Evolutionary conservation across 192 early-diverging fungal species (phyloP), one percentile per base, ranked within the genome.

Genomic region (Coemansia sp.): DNA sequence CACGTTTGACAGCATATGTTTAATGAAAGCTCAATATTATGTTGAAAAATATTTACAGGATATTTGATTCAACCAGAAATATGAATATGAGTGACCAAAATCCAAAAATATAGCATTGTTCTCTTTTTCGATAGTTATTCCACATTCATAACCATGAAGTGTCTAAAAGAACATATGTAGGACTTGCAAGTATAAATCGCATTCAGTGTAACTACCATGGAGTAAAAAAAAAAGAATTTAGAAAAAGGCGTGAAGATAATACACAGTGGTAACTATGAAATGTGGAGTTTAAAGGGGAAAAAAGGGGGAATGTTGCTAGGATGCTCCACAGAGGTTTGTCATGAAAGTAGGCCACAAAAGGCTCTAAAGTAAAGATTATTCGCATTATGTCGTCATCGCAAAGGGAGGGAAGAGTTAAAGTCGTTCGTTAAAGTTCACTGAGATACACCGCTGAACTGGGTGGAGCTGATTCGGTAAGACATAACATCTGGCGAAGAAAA

Each of bases 11-110:
- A 27, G 27, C 27, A 27, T 1, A 27, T 27, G 27, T 27, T 27
- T 6, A 54, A 14, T 9, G 70, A 85, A 84, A 21, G 92, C 92
- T 0, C 89, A 85, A 69, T 75, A 90, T 42, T 27, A 27, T 27
- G 27, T 85, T 5, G 70, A 59, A 22, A 11, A 32, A 46, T 59
- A 46, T 29, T 51, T 72, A 63, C 63, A 71, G 55, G 70, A 72
- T n/a, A 30, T 51, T 29, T 63, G 33, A 36, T 36, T 10, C 33
- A 36, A 27, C 27, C 27, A 27, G 27, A 27, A 27, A 27, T 27
- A 27, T 27, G 27, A 27, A 27, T 27, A 27, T 27, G 27, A 27
- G 27, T 27, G 1, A 27, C 27, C 3, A 27, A 3, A 27, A 27
- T 27, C 27, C 33, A 36, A 6, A 36, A 58, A 29, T 29, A 2